These are phyloP conservation scores for Leccinellum albellum DNA, from an alignment of 768 basidiomycete species.

Conservation along the genomic window DNA sequence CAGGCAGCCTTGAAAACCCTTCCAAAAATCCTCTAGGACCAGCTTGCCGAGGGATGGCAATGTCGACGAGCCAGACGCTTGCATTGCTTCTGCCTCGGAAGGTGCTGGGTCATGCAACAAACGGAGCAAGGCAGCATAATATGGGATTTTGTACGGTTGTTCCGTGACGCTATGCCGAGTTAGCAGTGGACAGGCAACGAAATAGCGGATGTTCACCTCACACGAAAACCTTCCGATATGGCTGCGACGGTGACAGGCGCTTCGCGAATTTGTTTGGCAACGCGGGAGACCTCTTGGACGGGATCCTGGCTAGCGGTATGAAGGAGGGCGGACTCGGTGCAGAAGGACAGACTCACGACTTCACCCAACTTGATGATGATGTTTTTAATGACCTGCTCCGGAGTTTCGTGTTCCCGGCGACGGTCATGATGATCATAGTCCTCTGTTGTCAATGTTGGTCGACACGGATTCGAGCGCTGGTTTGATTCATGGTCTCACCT, in stretches of 20 bases:
- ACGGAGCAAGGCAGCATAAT: slow-evolving; percentile 78
- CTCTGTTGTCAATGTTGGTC: slow-evolving; percentile 36
- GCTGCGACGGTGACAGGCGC: slow-evolving; percentile 55
- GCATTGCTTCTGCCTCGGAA: slow-evolving; percentile 31
- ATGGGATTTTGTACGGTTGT: slow-evolving; percentile 91
- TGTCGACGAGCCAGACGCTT: slow-evolving; percentile 29
- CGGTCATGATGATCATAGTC: slow-evolving; percentile 61
- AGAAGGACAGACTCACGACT: slow-evolving; percentile 54
- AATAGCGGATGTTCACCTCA: slow-evolving; percentile 44
- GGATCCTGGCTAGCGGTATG: slow-evolving; percentile 53
- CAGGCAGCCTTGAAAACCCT: slow-evolving; percentile 83
- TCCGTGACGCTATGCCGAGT: slow-evolving; percentile 64
- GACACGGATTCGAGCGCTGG: background rate
- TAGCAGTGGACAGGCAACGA: slow-evolving; percentile 2
- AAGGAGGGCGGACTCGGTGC: background rate
- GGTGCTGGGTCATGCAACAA: slow-evolving; percentile 51
- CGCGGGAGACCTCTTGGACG: slow-evolving; percentile 60
- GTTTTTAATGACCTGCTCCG: slow-evolving; percentile 66
- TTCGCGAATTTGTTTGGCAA: slow-evolving; percentile 65
- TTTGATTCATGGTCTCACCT: background rate
- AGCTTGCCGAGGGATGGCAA: slow-evolving; percentile 56
- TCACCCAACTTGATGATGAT: slow-evolving; percentile 74
- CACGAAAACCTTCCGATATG: slow-evolving; percentile 70
- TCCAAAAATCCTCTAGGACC: slow-evolving; percentile 85
- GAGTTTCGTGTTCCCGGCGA: slow-evolving; percentile 65